Conservation (phyloP, 106 monocot genomes). For the Xerophyta viscosa region DNA sequence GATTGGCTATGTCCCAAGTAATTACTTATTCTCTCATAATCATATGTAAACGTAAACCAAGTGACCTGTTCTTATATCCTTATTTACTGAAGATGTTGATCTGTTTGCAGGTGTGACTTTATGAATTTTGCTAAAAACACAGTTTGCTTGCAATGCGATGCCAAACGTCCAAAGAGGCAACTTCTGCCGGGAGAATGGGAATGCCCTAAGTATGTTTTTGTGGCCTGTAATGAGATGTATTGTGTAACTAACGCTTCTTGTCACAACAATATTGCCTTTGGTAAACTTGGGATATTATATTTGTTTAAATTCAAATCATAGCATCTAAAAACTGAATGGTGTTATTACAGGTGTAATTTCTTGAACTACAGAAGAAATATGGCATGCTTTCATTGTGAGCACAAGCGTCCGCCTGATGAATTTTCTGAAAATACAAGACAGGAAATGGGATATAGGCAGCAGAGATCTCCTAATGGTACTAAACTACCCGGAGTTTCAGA, state of each 20-base stretch:
- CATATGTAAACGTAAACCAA: too few species aligned
- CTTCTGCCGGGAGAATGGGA: conserved; percentile 99
- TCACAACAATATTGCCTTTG: too few species aligned
- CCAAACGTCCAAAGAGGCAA: conserved; percentile 85
- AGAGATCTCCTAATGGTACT: conserved; percentile 17
- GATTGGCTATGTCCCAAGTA: conserved; percentile 98
- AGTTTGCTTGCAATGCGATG: conserved; percentile 94
- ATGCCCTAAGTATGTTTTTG: conserved; percentile 58
- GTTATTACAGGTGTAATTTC: conserved; percentile 69
- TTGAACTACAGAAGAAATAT: conserved; percentile 95
- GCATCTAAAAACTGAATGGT: not conserved
- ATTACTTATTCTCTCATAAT: not conserved
- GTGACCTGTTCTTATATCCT: not conserved
- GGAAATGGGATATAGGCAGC: conserved; percentile 20
- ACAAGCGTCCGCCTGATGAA: conserved; percentile 82
- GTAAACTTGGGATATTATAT: too few species aligned
- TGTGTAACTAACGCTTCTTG: too few species aligned
- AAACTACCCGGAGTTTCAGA: conserved; percentile 48
- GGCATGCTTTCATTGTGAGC: conserved; percentile 96
- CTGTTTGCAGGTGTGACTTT: conserved; percentile 80
- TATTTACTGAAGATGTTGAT: conserved; percentile 5
- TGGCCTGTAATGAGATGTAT: not conserved
- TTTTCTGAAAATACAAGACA: conserved; percentile 49
- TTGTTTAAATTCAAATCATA: not conserved
- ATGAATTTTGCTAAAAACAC: conserved; percentile 98